Base-by-base conservation (phyloP, 1,284 basidiomycete species). In the Coniferiporia sulphurascens region DNA sequence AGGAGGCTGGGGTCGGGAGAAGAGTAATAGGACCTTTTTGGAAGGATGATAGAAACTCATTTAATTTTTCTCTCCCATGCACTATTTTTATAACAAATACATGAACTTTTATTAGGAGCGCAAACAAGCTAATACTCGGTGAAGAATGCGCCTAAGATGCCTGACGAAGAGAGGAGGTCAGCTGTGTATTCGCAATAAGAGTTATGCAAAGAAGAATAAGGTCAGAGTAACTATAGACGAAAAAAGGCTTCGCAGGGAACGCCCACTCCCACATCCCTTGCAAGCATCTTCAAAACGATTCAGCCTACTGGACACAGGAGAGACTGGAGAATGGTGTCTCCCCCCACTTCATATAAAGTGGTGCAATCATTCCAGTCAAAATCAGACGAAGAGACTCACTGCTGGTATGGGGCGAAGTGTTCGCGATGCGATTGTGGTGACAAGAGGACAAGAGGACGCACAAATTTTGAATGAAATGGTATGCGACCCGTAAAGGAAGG, bases 181-280 rank as follows among this genome's bases (percentile, higher is more conserved):
- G 41, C 10, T 15, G 15, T 6, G 5, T 38, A 1, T n/a, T n/a
- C 35, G 17, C 12, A 34, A 35, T 46, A 35, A 19, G 21, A n/a
- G 5, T 22, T n/a, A 49, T 10, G n/a, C n/a, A n/a, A 46, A 19
- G 34, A 43, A 9, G 10, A 10, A 22, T 34, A 35, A 48, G 65
- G 49, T 72, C 71, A 72, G 68, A 73, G 69, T 71, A 73, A 73
- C 70, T 72, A 73, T 71, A 67, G 70, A 70, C 50, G 52, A 52
- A 62, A 61, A 58, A 62, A n/a, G 52, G 64, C 71, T 62, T 66
- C 19, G 62, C 67, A 59, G 57, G 55, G 69, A 71, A 66, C 72
- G 68, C 63, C 68, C 58, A 54, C 43, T 62, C 56, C 48, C 65
- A 52, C 63, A 58, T 32, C 64, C 62, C 56, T 68, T 66, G 68